Conservation (phyloP, 2,329 filamentous ascomycete genomes). For the Davidsoniella virescens region DNA sequence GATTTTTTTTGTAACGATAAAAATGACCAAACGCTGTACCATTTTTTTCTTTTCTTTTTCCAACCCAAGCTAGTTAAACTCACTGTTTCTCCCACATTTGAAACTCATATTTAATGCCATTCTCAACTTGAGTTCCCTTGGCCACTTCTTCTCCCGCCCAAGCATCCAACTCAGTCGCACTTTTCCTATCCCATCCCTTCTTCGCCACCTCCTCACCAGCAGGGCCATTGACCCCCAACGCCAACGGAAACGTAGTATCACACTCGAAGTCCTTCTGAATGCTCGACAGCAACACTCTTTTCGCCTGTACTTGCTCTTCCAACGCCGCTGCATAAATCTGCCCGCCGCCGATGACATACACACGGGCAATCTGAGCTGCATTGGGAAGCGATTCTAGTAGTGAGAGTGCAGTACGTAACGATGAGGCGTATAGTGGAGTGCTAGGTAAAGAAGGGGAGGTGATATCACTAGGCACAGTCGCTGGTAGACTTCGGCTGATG, state of each 20-base stretch:
- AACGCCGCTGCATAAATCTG: conserved; percentile 69
- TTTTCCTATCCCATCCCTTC: conserved; percentile 37
- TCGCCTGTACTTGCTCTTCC: conserved; percentile 24
- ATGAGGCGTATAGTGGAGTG: conserved; percentile 35
- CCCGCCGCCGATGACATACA: conserved; percentile 82
- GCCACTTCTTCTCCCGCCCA: conserved; percentile 52
- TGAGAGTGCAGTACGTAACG: conserved; percentile 40
- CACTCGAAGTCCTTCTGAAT: conserved; percentile 56
- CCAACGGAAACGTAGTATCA: conserved; percentile 57
- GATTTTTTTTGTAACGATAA: conserved; percentile 1
- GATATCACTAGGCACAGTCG: conserved; percentile 13
- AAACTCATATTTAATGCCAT: conserved; percentile 50
- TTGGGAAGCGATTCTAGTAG: conserved; percentile 20
- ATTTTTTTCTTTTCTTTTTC: background rate
- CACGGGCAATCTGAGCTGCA: conserved; percentile 31
- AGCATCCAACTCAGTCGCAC: conserved; percentile 35
- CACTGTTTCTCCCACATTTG: conserved; percentile 53
- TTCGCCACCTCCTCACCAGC: background rate
- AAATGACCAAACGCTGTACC: background rate
- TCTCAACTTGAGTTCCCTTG: conserved; percentile 43
- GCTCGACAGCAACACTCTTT: conserved; percentile 52
- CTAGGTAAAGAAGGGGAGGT: conserved; percentile 7
- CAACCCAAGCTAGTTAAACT: background rate
- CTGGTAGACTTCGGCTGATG: conserved; percentile 40
- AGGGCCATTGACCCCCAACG: conserved; percentile 24